These are phyloP conservation scores for Solanum bulbocastanum DNA, from an alignment of 257 asterid genomes.

Conservation along the genomic window DNA sequence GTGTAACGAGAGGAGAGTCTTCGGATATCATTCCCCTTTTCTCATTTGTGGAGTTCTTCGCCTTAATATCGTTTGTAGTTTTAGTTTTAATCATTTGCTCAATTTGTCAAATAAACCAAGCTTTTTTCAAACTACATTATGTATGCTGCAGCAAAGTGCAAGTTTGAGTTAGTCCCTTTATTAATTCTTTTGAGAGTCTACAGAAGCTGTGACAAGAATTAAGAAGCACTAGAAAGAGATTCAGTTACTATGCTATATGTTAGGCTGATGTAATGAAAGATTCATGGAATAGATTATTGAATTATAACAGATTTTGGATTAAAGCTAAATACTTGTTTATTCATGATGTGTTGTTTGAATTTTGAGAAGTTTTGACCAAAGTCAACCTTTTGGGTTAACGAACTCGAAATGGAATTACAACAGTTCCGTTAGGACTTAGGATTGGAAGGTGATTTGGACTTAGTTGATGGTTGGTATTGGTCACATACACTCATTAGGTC, in stretches of 20 bases:
- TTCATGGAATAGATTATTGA: neutral
- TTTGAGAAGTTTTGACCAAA: neutral
- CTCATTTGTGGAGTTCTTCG: neutral
- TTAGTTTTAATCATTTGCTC: neutral
- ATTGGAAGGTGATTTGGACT: too few relatives aligned
- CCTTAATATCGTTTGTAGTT: neutral
- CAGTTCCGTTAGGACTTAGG: accelerated
- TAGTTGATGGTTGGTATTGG: too few relatives aligned
- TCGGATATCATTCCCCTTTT: neutral
- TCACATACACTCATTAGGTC: neutral
- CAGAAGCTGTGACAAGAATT: neutral
- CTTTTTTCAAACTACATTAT: neutral
- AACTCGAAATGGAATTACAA: too few relatives aligned
- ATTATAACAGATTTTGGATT: neutral
- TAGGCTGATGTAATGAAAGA: neutral
- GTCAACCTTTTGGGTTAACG: accelerated
- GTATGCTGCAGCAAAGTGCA: neutral
- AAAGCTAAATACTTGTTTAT: neutral
- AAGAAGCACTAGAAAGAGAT: neutral
- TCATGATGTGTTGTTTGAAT: neutral
- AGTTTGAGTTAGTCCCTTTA: neutral
- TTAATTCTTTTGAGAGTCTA: neutral
- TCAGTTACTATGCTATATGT: neutral
- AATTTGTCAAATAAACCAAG: neutral
- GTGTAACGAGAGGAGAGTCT: constrained; percentile 12